phyloP scores from a whole-genome alignment of 352 stramenopile genomes.

The Hyaloperonospora arabidopsidis region DNA sequence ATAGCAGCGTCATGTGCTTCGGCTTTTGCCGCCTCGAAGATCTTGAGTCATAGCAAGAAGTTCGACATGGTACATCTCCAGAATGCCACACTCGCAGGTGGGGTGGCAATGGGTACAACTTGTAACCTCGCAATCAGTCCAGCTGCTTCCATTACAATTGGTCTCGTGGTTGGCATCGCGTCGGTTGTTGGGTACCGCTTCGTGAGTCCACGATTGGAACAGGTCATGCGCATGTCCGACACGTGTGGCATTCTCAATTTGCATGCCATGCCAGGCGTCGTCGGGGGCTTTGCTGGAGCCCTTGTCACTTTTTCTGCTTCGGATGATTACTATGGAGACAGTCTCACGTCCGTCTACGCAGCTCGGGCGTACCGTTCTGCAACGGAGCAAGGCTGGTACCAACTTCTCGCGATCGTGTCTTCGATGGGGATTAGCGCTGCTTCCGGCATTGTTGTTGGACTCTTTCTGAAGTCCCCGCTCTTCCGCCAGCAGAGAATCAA shows the following conservation, averaged over 20 bases:
- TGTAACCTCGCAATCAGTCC: slow-evolving; percentile 69
- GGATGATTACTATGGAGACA: slow-evolving; percentile 44
- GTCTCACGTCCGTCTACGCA: slow-evolving; percentile 38
- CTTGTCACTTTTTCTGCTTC: slow-evolving; percentile 46
- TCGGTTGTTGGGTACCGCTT: slow-evolving; percentile 43
- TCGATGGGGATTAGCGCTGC: slow-evolving; percentile 35
- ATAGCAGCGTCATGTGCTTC: slow-evolving; percentile 51
- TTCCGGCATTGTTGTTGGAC: slow-evolving; percentile 23
- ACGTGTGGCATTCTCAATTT: slow-evolving; percentile 66
- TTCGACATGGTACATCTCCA: slow-evolving; percentile 81
- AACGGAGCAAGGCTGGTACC: slow-evolving; percentile 44
- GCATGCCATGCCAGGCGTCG: slow-evolving; percentile 66
- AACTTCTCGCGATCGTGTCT: slow-evolving; percentile 48
- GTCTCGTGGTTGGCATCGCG: slow-evolving; percentile 43
- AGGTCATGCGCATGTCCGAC: slow-evolving; percentile 38
- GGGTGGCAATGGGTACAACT: slow-evolving; percentile 69
- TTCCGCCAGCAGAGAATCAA: slow-evolving; percentile 53
- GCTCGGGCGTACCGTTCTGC: slow-evolving; percentile 38
- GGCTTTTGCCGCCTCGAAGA: slow-evolving; percentile 44
- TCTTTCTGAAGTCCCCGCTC: slow-evolving; percentile 35
- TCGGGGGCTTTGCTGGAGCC: slow-evolving; percentile 47
- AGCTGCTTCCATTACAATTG: slow-evolving; percentile 40
- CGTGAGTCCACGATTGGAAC: slow-evolving; percentile 37
- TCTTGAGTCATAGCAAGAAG: slow-evolving; percentile 46
- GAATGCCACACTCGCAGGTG: slow-evolving; percentile 79